Percentiles rank a stretch among this genome's conserved stretches.
These are phyloP conservation scores for Candida morakotiae DNA, from an alignment of 805 yeast species.

Conservation along the genomic window DNA sequence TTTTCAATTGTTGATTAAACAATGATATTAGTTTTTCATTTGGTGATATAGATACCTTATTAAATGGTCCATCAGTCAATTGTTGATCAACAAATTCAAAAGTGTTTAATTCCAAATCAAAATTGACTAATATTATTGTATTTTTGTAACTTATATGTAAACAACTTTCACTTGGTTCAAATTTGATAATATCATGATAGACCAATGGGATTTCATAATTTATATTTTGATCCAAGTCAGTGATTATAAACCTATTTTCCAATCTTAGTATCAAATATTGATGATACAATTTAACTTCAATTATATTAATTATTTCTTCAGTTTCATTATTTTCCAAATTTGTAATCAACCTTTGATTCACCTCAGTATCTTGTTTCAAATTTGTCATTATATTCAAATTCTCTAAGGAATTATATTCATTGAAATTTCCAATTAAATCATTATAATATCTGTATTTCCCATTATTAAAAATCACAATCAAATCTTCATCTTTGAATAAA, in stretches of 20 bases:
- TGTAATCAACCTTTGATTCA: constrained; percentile 16
- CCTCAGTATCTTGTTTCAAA: constrained; percentile 11
- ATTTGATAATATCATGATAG: constrained; percentile 18
- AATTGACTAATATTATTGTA: constrained; percentile 22
- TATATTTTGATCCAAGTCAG: constrained; percentile 36
- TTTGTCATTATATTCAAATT: constrained; percentile 16
- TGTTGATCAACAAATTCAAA: constrained; percentile 32
- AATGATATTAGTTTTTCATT: constrained; percentile 54
- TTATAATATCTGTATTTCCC: constrained; percentile 55
- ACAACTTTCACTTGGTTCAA: constrained; percentile 11
- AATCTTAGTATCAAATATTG: constrained; percentile 44
- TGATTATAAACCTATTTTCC: constrained; percentile 26
- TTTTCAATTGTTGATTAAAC: constrained; percentile 31
- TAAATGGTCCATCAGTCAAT: constrained; percentile 49
- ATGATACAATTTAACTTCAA: constrained; percentile 28
- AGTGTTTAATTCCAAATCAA: constrained; percentile 18
- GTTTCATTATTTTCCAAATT: constrained; percentile 28
- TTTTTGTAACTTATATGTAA: constrained; percentile 22
- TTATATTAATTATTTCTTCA: constrained; percentile 25
- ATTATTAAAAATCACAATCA: constrained; percentile 50
- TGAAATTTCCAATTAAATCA: constrained; percentile 66
- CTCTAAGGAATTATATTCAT: constrained; percentile 38
- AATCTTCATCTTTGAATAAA: constrained; percentile 48
- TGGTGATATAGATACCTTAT: constrained; percentile 44
- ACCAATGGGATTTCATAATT: constrained; percentile 35